These are phyloP conservation scores for Penicillium crystallinum DNA, from an alignment of 495 filamentous ascomycete species.

Conservation along the genomic window DNA sequence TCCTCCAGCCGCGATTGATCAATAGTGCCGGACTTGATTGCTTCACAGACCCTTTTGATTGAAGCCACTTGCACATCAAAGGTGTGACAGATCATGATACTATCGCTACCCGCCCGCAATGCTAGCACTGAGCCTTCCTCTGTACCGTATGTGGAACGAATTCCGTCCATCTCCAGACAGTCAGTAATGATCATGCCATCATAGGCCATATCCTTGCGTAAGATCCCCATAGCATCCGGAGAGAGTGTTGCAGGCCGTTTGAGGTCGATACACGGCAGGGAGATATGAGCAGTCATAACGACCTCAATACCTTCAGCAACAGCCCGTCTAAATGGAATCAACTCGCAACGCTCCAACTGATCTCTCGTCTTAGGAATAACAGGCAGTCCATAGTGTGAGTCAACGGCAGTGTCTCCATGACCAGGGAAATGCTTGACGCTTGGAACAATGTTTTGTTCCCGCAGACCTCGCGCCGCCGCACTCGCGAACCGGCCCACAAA, in stretches of 20 bases:
- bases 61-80: constrained; percentile 41
- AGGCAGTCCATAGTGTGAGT: constrained; percentile 41
- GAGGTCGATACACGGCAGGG: constrained; percentile 31
- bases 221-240: constrained; percentile 28
- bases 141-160: constrained; percentile 43
- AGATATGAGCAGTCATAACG: constrained; percentile 44
- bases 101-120: constrained; percentile 45
- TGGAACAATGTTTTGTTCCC: constrained; percentile 35
- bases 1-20: constrained; percentile 27
- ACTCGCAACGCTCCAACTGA: constrained; percentile 35
- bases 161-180: constrained; percentile 45
- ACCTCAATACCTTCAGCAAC: constrained; percentile 38
- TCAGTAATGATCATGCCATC: constrained; percentile 38
- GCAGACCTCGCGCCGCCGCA: constrained; percentile 32
- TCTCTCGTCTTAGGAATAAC: constrained; percentile 35
- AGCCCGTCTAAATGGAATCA: constrained; percentile 41
- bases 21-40: constrained; percentile 35
- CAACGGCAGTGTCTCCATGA: constrained; percentile 40
- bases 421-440: constrained; percentile 44
- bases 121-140: constrained; percentile 44
- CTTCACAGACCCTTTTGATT: constrained; percentile 37
- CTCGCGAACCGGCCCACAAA: constrained; percentile 36
- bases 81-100: constrained; percentile 49
- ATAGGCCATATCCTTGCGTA: constrained; percentile 38
- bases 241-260: constrained; percentile 38